These are phyloP conservation scores for Rubia yunnanensis DNA, from an alignment of 257 asterid species.

Conservation along the genomic window DNA sequence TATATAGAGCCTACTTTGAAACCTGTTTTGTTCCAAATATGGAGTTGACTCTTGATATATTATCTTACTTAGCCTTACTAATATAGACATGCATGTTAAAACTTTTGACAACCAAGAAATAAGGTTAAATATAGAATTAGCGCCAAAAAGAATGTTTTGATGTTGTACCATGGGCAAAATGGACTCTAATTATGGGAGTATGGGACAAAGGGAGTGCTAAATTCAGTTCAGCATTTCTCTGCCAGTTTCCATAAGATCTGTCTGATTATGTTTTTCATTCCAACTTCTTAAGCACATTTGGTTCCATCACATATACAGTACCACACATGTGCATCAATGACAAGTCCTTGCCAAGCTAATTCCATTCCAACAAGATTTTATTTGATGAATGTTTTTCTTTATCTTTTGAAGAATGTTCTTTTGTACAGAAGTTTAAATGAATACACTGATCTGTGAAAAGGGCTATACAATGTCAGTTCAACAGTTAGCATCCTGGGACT, in stretches of 20 bases:
- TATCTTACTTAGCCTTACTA: neutral
- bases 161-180: neutral
- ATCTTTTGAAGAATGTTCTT: neutral
- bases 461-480: neutral
- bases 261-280: neutral
- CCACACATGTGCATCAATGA: neutral
- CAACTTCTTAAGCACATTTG: neutral
- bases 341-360: neutral
- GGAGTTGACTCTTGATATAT: neutral
- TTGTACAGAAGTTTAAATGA: neutral
- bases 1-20: neutral
- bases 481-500: neutral
- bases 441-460: neutral
- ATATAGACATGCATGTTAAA: neutral
- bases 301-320: neutral
- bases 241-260: neutral
- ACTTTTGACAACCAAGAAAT: neutral
- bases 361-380: neutral
- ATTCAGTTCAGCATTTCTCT: neutral
- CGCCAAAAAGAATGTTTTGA: neutral
- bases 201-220: neutral
- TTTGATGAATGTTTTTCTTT: neutral
- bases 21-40: neutral
- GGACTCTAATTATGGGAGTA: neutral
- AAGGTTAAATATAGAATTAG: too few relatives aligned